Base-by-base conservation (phyloP, 164 flowering plant species). In the Chimonanthus salicifolius region DNA sequence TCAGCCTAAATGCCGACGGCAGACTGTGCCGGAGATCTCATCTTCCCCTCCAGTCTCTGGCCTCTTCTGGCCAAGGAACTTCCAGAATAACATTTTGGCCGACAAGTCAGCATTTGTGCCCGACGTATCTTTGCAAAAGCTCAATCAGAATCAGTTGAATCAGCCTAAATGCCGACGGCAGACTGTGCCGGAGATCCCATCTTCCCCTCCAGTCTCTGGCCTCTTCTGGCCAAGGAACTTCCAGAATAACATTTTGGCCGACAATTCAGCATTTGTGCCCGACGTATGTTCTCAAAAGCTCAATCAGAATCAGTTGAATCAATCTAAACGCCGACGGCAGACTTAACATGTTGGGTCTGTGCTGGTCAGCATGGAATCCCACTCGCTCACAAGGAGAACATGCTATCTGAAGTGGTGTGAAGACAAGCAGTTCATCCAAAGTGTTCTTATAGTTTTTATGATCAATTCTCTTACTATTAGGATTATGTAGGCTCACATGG, bases 21-120 rank as follows among this genome's bases (percentile, higher is more conserved):
- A 54, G 4, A 33, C 33, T 33, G 33, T 1, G 33, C 33, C 2
- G 33, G 33, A 33, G 33, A 33, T n/a, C 11, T 84, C 88, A 58
- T 88, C 94, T 4, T 91, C 92, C 4, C 91, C 94, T 4, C 88
- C 97, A 15, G 90, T 89, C 21, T 88, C 97, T 2, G 97, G 94
- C 2, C 84, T 91, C 5, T 70, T 84, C 76, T 88, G 94, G 94
- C 90, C 97, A 6, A 86, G 79, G 74, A 77, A 43, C 75, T 67
- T 74, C 48, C 81, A 72, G 4, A 70, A 58, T 62, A 67, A 60
- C 68, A 51, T 15, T 66, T 62, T 18, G 20, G 47, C 74, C 3
- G 88, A 88, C 60, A 45, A 49, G 67, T 58, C 83, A 15, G 87
- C 75, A 6, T 89, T 74, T 79, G 98, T 92, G 49, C 96, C 98